Evolutionary conservation across 305 asterid species (phyloP), one percentile per base, ranked within the genome.

Genomic region (Coffea humblotiana): DNA sequence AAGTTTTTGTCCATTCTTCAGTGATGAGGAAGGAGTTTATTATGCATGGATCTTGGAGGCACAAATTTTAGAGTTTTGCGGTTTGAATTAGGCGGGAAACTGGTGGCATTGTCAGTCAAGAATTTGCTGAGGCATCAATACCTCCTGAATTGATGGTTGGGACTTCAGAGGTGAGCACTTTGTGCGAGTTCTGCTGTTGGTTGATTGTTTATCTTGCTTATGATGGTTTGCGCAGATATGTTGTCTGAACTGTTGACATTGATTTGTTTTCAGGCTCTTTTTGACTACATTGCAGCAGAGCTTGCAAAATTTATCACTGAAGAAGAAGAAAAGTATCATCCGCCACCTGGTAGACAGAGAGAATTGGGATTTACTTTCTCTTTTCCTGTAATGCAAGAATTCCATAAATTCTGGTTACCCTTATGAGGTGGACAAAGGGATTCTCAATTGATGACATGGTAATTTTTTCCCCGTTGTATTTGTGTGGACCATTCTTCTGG

Each of bases 21-120:
- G 98, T 72, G 95, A 90, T 15, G 99, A 95, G 91, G 91, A 88
- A 56, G 99, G 99, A 37, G 91, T 93, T 63, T 93, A 83, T 86
- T 95, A 95, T 82, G 98, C 98, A 5, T 95, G 84, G 99, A 95
- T 88, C 97, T 95, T 67, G 97, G 99, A 45, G 98, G 99, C 51
- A 93, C 99, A n/a, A 95, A 93, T 81, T 93, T 95, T 81, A 95
- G 98, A 40, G 95, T 95, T 25, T 84, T 95, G 90, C 85, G 95
- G 29, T 95, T 95, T 37, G 92, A 93, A 77, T 85, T 95, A 73
- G 97, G 95, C 71, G 98, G 99, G 58, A 92, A 84, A 90, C 61
- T 63, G 86, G 84, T 1, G 95, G 97, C 1, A 87, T 95, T 72
- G 82, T 88, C 84, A 90, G 87, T 86, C 99, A 93, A 81, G 97